Evolutionary conservation across 495 filamentous ascomycete genomes (phyloP).

Genomic region (Lineolata rhizophorae): DNA sequence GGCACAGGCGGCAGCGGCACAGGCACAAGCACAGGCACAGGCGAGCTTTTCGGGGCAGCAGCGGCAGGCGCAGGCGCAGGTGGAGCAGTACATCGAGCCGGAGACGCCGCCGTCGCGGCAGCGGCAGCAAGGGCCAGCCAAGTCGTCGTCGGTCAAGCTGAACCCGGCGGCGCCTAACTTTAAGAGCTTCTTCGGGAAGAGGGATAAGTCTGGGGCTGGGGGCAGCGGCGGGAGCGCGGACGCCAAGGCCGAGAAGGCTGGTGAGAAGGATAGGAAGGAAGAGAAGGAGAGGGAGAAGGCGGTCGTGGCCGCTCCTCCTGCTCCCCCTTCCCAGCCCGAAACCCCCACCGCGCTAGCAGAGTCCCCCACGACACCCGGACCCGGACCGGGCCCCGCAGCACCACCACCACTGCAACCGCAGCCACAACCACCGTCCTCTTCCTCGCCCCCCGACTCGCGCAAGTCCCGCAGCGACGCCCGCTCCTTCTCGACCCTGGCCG

Average conservation of each 20-base stretch:
- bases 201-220: conserved; percentile 9
- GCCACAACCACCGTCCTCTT: conserved; percentile 5
- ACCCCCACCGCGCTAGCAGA: too few relatives aligned
- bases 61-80: too few relatives aligned
- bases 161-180: conserved; percentile 20
- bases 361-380: too few relatives aligned
- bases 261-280: conserved; percentile 4
- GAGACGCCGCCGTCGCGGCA: conserved; percentile 4
- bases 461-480: conserved; percentile 14
- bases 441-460: conserved; percentile 12
- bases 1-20: neutral
- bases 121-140: conserved; percentile 6
- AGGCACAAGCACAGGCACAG: too few relatives aligned
- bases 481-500: conserved; percentile 15
- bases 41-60: too few relatives aligned
- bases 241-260: conserved; percentile 10
- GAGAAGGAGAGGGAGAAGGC: conserved; percentile 8
- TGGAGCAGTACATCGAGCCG: too few relatives aligned
- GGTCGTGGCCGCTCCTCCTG: neutral
- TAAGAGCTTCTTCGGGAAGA: conserved; percentile 13
- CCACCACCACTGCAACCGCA: conserved; percentile 2
- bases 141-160: conserved; percentile 12
- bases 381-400: too few relatives aligned
- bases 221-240: conserved; percentile 4
- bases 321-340: too few relatives aligned